Percentiles rank a stretch among this genome's conserved stretches.
These are phyloP conservation scores for Amaranthus cruentus DNA, from an alignment of 148 eudicot genomes.

Conservation along the genomic window DNA sequence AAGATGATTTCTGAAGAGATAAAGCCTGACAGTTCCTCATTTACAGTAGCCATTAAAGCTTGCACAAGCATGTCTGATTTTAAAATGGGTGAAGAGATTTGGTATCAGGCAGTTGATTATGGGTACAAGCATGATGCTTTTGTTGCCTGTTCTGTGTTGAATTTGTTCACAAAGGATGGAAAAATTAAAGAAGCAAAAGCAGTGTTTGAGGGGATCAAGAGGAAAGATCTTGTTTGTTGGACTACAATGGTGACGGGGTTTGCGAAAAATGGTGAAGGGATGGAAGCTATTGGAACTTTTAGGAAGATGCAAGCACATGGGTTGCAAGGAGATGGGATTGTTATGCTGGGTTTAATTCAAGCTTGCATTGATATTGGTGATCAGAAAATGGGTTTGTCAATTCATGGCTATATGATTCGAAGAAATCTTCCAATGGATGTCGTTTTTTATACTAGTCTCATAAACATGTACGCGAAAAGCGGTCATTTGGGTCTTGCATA, in stretches of 20 bases:
- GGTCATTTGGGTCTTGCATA: slow-evolving; percentile 49
- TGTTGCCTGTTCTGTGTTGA: slow-evolving; percentile 62
- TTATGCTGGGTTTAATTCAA: slow-evolving; percentile 61
- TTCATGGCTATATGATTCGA: slow-evolving; percentile 62
- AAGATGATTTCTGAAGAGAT: slow-evolving; percentile 42
- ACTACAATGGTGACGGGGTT: slow-evolving; percentile 59
- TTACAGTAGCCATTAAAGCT: slow-evolving; percentile 64
- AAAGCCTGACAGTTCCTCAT: slow-evolving; percentile 75
- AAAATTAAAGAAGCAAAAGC: slow-evolving; percentile 48
- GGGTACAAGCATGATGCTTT: slow-evolving; percentile 65
- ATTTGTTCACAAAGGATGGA: slow-evolving; percentile 55
- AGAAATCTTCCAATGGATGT: slow-evolving; percentile 44
- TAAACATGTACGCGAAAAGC: slow-evolving; percentile 70
- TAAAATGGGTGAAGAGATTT: slow-evolving; percentile 48
- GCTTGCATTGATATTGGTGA: slow-evolving; percentile 52
- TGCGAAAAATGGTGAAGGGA: slow-evolving; percentile 44
- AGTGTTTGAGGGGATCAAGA: slow-evolving; percentile 50
- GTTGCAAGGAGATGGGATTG: slow-evolving; percentile 56
- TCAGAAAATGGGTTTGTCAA: slow-evolving; percentile 41
- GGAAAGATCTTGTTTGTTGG: slow-evolving; percentile 59
- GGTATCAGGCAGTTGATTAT: slow-evolving; percentile 37
- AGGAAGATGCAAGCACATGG: slow-evolving; percentile 43
- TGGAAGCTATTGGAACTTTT: slow-evolving; percentile 41
- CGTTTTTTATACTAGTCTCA: slow-evolving; percentile 45
- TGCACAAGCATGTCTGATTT: slow-evolving; percentile 52